Evolutionary conservation across 768 basidiomycete species (phyloP), one percentile per base, ranked within the genome.

Genomic region (Cystobasidium ongulense): DNA sequence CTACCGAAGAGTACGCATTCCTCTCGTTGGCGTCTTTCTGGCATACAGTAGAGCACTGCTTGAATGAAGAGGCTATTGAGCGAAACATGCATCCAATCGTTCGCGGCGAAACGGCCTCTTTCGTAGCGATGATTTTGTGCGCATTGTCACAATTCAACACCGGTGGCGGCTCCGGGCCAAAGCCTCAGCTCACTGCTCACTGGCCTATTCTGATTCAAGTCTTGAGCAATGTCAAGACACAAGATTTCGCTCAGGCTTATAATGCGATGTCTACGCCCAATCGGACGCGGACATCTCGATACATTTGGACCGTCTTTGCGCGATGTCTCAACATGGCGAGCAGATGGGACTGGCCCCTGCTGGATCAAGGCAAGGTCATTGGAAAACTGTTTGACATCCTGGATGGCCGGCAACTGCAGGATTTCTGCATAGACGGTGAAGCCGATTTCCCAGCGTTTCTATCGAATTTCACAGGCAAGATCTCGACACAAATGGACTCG

Each of bases 101-200:
- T 11, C 80, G 80, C 0, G 81, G 82, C 29, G 94, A 97, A 80
- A 78, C 82, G 17, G 82, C 87, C n/a, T 94, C 92, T 90, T 84
- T 83, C 41, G 82, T 84, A 7, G 84, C 89, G 5, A 89, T 91
- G 78, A 85, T 84, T 29, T 80, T 94, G 0, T 89, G 87, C 73
- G 85, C 88, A 0, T 80, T 94, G 15, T 90, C 90, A 0, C 92
- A 93, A 77, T 90, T 95, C 82, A 88, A 88, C 0, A 78, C 83
- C 0, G 80, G 83, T 36, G 88, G 88, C 11, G 74, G 83, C 39
- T 81, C 84, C 2, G 82, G 82, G 1, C 79, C 83, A 23, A 71
- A 74, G 4, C 80, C 81, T 27, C 82, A 82, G 1, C 83, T 89
- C 18, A 81, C 84, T 1, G 82, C 87, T 0, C 85, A 84, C 13